A percentile compares a stretch with the other conserved stretches of the same genome.
Evolutionary conservation across 805 yeast species (phyloP).

Genomic region (Yamadazyma kitorensis): DNA sequence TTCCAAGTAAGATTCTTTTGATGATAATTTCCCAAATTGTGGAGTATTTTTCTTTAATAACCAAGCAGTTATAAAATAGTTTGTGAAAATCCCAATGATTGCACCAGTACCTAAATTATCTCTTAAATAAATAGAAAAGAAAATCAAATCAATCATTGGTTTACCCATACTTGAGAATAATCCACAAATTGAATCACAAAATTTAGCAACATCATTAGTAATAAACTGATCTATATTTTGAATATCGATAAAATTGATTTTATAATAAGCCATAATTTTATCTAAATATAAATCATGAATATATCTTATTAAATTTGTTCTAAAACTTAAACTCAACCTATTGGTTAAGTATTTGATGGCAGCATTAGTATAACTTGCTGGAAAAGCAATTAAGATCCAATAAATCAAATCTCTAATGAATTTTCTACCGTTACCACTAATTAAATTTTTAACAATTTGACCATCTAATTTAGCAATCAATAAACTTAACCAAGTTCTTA

Average conservation of each 20-base stretch:
- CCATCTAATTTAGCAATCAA: constrained; percentile 89
- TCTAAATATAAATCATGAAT: constrained; percentile 89
- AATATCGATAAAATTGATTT: constrained; percentile 52
- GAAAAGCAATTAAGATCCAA: constrained; percentile 89
- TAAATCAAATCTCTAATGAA: constrained; percentile 74
- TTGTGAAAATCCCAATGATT: constrained; percentile 73
- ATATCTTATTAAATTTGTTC: constrained; percentile 80
- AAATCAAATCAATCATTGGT: constrained; percentile 81
- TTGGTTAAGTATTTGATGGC: constrained; percentile 80
- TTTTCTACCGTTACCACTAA: constrained; percentile 72
- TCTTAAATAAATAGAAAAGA: constrained; percentile 79
- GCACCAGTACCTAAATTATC: constrained; percentile 88
- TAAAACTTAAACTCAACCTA: constrained; percentile 74
- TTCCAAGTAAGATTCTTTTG: constrained; percentile 73
- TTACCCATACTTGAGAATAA: constrained; percentile 88
- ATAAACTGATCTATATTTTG: constrained; percentile 82
- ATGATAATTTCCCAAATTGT: constrained; percentile 74
- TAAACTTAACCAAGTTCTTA: constrained; percentile 84
- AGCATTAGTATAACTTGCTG: constrained; percentile 89
- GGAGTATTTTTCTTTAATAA: constrained; percentile 75
- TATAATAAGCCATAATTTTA: constrained; percentile 77
- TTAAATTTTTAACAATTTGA: constrained; percentile 83
- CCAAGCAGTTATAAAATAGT: constrained; percentile 78
- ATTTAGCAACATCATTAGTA: constrained; percentile 78
- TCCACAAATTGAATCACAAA: constrained; percentile 77